Base-by-base conservation (phyloP, 768 basidiomycete species). In the Phanerochaete carnosa region DNA sequence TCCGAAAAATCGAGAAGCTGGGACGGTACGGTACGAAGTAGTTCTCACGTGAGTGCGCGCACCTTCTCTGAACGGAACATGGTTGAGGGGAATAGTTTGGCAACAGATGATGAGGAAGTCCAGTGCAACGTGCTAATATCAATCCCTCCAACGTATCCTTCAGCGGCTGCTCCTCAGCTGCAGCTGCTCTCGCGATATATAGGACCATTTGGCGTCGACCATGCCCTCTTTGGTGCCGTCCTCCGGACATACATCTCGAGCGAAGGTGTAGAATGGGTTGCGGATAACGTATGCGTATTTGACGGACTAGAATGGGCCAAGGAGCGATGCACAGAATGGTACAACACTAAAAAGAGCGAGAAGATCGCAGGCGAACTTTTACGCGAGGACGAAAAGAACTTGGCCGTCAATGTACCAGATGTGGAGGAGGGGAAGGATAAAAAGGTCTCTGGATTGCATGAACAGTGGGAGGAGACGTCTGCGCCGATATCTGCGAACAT, bases 101-200 rank as follows among this genome's bases (percentile, higher is more conserved):
- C 86, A 12, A 72, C 88, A 2, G 81, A 84, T 7, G 69, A 70
- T n/a, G 73, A 74, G n/a, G 68, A 71, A 19, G 59, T 70, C 37
- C 47, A 68, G 25, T 58, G 75, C 26, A 72, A 72, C 32, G 60
- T 82, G 22, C 72, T 81, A 23, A 76, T 81, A 23, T 78, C 81
- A 15, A 70, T 82, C 8, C 76, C 78, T 19, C 68, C 69, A 30
- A 73, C 69, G 29, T 95, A 95, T 69, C 94, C 94, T 0, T 70
- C 80, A 0, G 73, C 79, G 1, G 80, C 84, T 0, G 84, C 92
- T 2, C 93, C 94, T 1, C 91, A 93, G 66, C 78, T 95, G 0
- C 94, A 94, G 68, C 84, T 94, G 0, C 82, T 94, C 28, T 94
- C 92, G 2, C 85, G 85, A 25, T 95, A 95, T 73, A 74, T 95